Percentiles rank a stretch among this genome's conserved stretches.
Evolutionary conservation across 1,284 basidiomycete genomes (phyloP).

Genomic region (Quambalaria eucalypti): DNA sequence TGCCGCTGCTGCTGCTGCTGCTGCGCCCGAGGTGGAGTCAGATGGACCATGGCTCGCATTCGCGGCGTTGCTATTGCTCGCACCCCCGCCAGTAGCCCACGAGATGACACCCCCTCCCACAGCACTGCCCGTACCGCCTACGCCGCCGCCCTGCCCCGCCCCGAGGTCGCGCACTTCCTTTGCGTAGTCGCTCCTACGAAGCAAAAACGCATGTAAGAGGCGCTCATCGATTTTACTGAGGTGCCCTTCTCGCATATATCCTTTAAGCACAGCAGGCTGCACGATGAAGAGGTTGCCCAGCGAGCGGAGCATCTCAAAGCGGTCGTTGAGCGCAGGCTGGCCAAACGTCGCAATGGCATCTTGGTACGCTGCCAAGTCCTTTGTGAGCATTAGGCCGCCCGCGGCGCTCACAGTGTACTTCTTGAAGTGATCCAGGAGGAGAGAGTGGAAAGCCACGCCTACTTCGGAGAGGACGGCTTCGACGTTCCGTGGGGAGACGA

Average conservation of each 20-base stretch:
- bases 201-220: constrained; percentile 80
- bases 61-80: background rate
- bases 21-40: no score
- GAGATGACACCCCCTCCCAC: background rate
- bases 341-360: constrained; percentile 74
- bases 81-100: background rate
- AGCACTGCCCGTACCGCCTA: background rate
- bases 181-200: constrained; percentile 71
- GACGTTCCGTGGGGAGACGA: constrained; percentile 60
- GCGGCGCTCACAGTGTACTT: constrained; percentile 94
- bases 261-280: constrained; percentile 40
- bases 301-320: constrained; percentile 96
- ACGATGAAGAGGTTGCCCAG: constrained; percentile 79
- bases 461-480: constrained; percentile 88
- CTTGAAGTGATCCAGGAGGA: constrained; percentile 85
- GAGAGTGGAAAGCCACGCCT: constrained; percentile 84
- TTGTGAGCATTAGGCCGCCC: constrained; percentile 94
- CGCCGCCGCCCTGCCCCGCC: background rate
- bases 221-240: constrained; percentile 66
- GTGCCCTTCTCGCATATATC: constrained; percentile 45
- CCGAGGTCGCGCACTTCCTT: constrained; percentile 38
- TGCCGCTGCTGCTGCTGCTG: background rate
- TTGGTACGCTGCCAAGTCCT: constrained; percentile 95
- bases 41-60: background rate
- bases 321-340: constrained; percentile 67